These are phyloP conservation scores for Stropharia rugosoannulata DNA, from an alignment of 768 basidiomycete genomes.

Conservation along the genomic window DNA sequence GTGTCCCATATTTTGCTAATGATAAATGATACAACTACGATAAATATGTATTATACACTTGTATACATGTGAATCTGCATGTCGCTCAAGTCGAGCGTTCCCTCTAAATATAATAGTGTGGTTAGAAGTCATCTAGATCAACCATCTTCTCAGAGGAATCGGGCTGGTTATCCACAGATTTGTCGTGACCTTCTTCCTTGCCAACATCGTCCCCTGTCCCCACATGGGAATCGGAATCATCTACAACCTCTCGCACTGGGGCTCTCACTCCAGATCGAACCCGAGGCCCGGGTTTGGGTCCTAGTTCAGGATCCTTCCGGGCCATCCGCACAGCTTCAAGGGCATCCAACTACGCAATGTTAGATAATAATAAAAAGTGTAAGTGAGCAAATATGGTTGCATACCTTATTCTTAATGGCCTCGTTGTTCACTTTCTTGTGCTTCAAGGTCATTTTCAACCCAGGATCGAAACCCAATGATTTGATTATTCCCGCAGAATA, in stretches of 20 bases:
- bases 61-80: not conserved
- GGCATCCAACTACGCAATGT: conserved; percentile 45
- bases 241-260: conserved; percentile 14
- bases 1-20: too few species aligned
- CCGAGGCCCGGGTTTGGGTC: conserved; percentile 60
- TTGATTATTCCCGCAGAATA: conserved; percentile 71
- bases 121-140: conserved; percentile 43
- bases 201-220: conserved; percentile 30
- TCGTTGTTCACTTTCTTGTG: conserved; percentile 38
- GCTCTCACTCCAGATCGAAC: conserved; percentile 59
- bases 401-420: conserved; percentile 59
- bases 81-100: not conserved
- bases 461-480: conserved; percentile 79
- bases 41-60: not conserved
- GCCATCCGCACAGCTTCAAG: conserved; percentile 51
- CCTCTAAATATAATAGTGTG: not conserved
- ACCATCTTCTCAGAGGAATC: conserved; percentile 30
- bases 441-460: conserved; percentile 43
- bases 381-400: conserved; percentile 6
- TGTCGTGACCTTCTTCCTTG: not conserved
- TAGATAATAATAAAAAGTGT: not conserved
- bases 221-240: not conserved
- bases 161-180: conserved; percentile 4
- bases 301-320: conserved; percentile 56
- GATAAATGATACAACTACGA: too few species aligned